Evolutionary conservation across 495 filamentous ascomycete species (phyloP).

Genomic region (Cryomyces minteri): DNA sequence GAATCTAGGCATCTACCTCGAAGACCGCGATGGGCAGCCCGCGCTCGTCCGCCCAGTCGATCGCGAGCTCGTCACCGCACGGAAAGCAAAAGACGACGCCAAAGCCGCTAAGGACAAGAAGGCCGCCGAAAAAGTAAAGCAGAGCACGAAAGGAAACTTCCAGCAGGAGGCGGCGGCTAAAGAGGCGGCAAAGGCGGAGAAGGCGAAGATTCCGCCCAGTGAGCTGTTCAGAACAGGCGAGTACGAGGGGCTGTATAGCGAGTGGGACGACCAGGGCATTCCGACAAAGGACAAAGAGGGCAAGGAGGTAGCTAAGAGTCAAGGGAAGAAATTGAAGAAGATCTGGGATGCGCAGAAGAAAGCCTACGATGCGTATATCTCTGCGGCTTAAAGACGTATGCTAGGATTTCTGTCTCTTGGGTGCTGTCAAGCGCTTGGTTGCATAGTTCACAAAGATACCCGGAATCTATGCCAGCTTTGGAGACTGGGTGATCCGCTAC

Average conservation of each 20-base stretch:
- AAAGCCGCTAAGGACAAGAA: conserved; percentile 4
- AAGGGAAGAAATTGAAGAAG: conserved; percentile 71
- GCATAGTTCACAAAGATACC: too few relatives aligned
- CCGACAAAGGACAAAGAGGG: conserved; percentile 61
- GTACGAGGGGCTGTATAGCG: conserved; percentile 62
- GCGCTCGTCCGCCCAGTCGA: conserved; percentile 75
- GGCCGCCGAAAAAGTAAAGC: conserved; percentile 33
- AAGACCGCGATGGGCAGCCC: conserved; percentile 56
- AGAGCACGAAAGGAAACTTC: conserved; percentile 29
- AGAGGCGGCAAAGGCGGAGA: conserved; percentile 40
- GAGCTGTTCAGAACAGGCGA: conserved; percentile 38
- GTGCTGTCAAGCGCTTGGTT: too few relatives aligned
- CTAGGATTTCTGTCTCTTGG: too few relatives aligned
- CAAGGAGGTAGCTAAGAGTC: conserved; percentile 63
- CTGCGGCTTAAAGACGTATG: too few relatives aligned
- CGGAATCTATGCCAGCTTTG: too few relatives aligned
- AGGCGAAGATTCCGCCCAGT: conserved; percentile 40
- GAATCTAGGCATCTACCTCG: conserved; percentile 66
- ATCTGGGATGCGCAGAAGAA: conserved; percentile 89
- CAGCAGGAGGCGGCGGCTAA: conserved; percentile 36
- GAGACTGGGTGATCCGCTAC: too few relatives aligned
- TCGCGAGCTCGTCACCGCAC: conserved; percentile 48
- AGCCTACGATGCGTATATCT: conserved; percentile 42
- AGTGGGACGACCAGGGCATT: conserved; percentile 76
- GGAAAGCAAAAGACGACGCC: conserved; percentile 43